These are phyloP conservation scores for Nannochloropsis gaditana DNA, from an alignment of 108 stramenopile species.

Conservation along the genomic window DNA sequence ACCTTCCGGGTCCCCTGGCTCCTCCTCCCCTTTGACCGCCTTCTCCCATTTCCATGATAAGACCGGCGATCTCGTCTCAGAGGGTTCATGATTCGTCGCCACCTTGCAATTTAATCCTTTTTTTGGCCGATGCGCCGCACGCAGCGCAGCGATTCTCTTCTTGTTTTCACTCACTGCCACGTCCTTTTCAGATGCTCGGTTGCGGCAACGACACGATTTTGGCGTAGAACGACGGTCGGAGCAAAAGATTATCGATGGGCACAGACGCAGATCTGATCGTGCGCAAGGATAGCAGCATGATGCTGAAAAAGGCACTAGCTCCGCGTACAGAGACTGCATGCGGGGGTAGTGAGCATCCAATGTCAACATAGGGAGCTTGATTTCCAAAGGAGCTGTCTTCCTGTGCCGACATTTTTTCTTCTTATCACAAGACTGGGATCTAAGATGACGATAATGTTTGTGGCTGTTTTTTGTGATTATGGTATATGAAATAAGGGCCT, in stretches of 20 bases:
- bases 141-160: too few relatives aligned
- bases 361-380: not conserved
- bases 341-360: not conserved
- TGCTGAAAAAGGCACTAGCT: not conserved
- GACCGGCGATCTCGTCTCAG: not conserved
- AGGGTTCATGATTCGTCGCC: not conserved
- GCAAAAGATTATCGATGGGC: not conserved
- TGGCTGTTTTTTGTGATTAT: not conserved
- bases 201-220: too few relatives aligned
- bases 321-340: not conserved
- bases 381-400: not conserved
- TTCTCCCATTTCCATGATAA: constrained; percentile 13
- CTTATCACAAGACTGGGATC: not conserved
- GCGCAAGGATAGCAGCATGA: not conserved
- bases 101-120: too few relatives aligned
- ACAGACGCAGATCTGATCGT: not conserved
- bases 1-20: not conserved
- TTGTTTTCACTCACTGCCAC: too few relatives aligned
- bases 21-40: not conserved
- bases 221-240: not conserved
- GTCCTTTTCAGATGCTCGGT: too few relatives aligned
- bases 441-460: not conserved
- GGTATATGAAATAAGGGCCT: not conserved
- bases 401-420: not conserved
- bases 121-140: too few relatives aligned